These are phyloP conservation scores for Austropuccinia psidii DNA, from an alignment of 1,284 basidiomycete species.

Conservation along the genomic window DNA sequence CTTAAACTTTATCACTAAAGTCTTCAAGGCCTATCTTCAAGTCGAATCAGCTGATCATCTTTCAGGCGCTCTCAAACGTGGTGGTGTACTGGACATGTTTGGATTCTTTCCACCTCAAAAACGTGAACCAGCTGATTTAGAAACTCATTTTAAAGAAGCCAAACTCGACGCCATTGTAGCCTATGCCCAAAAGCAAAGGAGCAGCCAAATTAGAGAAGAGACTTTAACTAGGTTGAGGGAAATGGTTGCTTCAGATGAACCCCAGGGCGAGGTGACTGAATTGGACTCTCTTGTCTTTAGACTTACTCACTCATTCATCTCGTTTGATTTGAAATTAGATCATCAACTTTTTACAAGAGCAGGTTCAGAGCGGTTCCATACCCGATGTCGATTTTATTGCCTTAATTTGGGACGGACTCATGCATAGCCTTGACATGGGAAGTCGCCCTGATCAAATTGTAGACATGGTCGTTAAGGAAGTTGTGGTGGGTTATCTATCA, in stretches of 20 bases:
- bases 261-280: slow-evolving; percentile 55
- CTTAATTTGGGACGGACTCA: slow-evolving; percentile 84
- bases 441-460: slow-evolving; percentile 83
- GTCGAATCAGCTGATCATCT: slow-evolving; percentile 54
- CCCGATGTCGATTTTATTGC: slow-evolving; percentile 73
- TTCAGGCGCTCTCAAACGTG: slow-evolving; percentile 64
- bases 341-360: slow-evolving; percentile 61
- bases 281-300: background rate
- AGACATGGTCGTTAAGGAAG: slow-evolving; percentile 70
- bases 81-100: slow-evolving; percentile 75
- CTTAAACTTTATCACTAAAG: slow-evolving; percentile 64
- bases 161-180: slow-evolving; percentile 36
- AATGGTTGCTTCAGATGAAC: slow-evolving; percentile 57
- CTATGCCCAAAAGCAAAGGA: slow-evolving; percentile 40
- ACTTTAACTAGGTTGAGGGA: slow-evolving; percentile 60
- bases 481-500: slow-evolving; percentile 56
- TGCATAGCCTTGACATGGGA: slow-evolving; percentile 76
- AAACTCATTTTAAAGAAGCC: slow-evolving; percentile 72
- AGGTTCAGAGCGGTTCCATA: slow-evolving; percentile 52
- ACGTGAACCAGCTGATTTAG: slow-evolving; percentile 63
- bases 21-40: slow-evolving; percentile 70
- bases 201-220: slow-evolving; percentile 45
- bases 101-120: slow-evolving; percentile 77
- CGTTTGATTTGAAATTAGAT: slow-evolving; percentile 59
- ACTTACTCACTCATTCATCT: background rate